A percentile compares a stretch with the other conserved stretches of the same genome.
Evolutionary conservation across 169 alveolate genomes (phyloP).

Genomic region (Cryptosporidium ryanae): DNA sequence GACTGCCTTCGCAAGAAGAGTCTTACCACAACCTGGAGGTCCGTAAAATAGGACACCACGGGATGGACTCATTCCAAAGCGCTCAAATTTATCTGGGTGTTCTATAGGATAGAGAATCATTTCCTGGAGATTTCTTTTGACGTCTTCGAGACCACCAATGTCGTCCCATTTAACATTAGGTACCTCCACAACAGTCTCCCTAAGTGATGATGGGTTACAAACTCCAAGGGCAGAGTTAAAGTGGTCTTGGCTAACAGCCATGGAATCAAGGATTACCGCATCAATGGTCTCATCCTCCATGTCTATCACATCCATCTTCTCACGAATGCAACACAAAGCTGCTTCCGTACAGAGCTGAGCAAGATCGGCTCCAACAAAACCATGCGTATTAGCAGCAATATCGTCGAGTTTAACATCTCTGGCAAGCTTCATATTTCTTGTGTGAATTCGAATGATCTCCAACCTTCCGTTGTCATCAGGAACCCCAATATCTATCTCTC

Average conservation of each 20-base stretch:
- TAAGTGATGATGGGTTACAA: conserved; percentile 96
- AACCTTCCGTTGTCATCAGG: conserved; percentile 99
- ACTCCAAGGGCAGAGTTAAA: conserved; percentile 96
- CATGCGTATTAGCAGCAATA: conserved; percentile 98
- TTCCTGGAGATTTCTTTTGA: conserved; percentile 94
- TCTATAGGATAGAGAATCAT: conserved; percentile 96
- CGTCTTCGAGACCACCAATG: conserved; percentile 98
- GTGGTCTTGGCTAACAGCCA: conserved; percentile 99
- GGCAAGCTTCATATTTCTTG: conserved; percentile 98
- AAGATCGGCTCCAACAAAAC: conserved; percentile 97
- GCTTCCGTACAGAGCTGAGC: conserved; percentile 98
- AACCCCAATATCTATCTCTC: conserved; percentile 99
- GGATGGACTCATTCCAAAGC: conserved; percentile 98
- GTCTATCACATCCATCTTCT: conserved; percentile 99
- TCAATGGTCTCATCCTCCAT: conserved; percentile 96
- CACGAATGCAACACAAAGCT: conserved; percentile 98
- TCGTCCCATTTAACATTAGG: conserved; percentile 99
- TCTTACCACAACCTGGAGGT: conserved; percentile 99
- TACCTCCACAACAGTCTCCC: conserved; percentile 98
- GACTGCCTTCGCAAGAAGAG: conserved; percentile 98
- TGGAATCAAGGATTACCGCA: conserved; percentile 96
- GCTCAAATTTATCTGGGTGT: conserved; percentile 97
- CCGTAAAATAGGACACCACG: conserved; percentile 99
- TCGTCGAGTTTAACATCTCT: conserved; percentile 98
- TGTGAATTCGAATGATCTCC: conserved; percentile 98